Evolutionary conservation across 371 early-diverging fungal genomes (phyloP), one percentile per base, ranked within the genome.

Genomic region (Paraphysoderma sedebokerense): DNA sequence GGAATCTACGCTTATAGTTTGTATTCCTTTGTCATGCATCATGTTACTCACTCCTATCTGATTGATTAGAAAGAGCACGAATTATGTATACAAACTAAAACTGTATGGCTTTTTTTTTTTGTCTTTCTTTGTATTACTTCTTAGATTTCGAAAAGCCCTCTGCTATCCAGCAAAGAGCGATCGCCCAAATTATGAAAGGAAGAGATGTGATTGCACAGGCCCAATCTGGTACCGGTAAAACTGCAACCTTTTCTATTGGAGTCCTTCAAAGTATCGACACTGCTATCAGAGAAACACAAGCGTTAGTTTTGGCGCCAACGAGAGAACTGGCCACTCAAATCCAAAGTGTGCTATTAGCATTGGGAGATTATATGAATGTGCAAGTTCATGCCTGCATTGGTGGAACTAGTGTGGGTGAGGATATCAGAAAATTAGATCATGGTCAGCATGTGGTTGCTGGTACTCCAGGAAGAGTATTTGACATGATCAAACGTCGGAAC

Each of bases 201-300:
- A 77, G 76, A 54, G 88, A 92, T 70, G 87, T 91, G 53, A 87
- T 87, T 58, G 89, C 89, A 30, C 92, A 92, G 67, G 91, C 93
- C 31, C 90, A 92, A 62, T 92, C 91, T 55, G 96, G 97, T 66
- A 95, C 95, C 42, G 97, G 97, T 57, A 96, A 96, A 60, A 95
- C 95, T 24, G 95, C 88, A 50, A 92, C 93, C 39, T 91, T 95
- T 77, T 86, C 85, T 39, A 85, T 96, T 56, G 82, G 82, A 24
- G 75, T 86, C 40, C 72, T 96, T 44, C 90, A 93, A 68, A 72
- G 75, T 48, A 74, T 93, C 58, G 87, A 92, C 61, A 57, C 65
- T 15, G 60, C 57, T 34, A 51, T 76, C 44, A 70, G 72, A 52
- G 75, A 75, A 47, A 80, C 82, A 46, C 96, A 96, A 64, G 88